Conservation (phyloP, 2,329 filamentous ascomycete species). For the Paracamarosporium sp. region DNA sequence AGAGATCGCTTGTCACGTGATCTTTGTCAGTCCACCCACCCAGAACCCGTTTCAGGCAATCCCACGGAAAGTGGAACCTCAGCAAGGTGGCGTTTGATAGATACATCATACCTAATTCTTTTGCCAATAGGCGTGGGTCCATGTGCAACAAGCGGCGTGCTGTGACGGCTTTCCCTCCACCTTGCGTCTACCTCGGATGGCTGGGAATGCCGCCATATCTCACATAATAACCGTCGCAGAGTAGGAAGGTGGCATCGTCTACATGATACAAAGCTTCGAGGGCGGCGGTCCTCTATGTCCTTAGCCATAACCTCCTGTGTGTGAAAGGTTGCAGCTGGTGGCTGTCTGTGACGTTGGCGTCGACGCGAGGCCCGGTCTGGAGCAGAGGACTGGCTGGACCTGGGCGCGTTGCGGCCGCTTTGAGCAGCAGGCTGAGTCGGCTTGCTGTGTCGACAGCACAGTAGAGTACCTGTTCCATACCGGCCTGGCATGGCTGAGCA, state of each 20-base stretch:
- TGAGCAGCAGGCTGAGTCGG: conserved; percentile 17
- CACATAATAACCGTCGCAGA: background rate
- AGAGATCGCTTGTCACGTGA: background rate
- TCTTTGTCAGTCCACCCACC: background rate
- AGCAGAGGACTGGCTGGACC: conserved; percentile 8
- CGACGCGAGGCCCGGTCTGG: conserved; percentile 8
- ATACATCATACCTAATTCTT: too few relatives aligned
- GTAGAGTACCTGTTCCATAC: background rate
- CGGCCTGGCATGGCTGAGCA: conserved; percentile 11
- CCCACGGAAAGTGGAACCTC: background rate
- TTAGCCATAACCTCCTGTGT: conserved; percentile 7
- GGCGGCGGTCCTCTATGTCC: background rate
- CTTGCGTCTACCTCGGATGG: background rate
- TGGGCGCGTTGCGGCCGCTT: background rate
- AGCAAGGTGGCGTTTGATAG: background rate
- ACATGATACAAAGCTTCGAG: background rate
- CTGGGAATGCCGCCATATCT: background rate
- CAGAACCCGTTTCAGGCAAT: background rate
- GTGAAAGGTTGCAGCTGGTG: conserved; percentile 14
- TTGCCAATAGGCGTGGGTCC: background rate
- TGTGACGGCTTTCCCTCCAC: background rate
- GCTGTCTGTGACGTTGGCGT: conserved; percentile 21
- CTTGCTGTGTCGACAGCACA: conserved; percentile 11
- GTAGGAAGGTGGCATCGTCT: too few relatives aligned
- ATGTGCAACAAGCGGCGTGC: too few relatives aligned